Evolutionary conservation across 2,329 filamentous ascomycete species (phyloP).

Genomic region (Sclerotinia sclerotiorum): DNA sequence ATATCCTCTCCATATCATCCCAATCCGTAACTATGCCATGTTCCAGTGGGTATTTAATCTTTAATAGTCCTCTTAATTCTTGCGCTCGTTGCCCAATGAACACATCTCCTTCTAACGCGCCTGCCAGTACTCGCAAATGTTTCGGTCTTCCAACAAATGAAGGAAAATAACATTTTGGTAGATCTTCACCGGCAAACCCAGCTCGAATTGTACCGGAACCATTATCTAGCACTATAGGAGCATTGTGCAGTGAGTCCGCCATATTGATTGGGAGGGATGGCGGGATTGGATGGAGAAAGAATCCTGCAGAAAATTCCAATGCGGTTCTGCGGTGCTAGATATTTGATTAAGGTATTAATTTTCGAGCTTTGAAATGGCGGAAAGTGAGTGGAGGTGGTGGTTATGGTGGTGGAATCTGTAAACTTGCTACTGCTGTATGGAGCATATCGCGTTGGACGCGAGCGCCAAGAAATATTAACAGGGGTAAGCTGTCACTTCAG

Average conservation of each 20-base stretch:
- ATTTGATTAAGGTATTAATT: not conserved
- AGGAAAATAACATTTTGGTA: conserved; percentile 95
- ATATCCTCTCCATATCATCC: conserved; percentile 99
- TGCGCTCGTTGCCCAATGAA: conserved; percentile 92
- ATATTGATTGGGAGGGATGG: conserved; percentile 42
- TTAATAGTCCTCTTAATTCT: conserved; percentile 86
- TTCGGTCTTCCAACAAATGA: conserved; percentile 97
- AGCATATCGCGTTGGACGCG: conserved; percentile 17
- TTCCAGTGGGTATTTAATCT: conserved; percentile 93
- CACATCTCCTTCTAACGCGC: conserved; percentile 91
- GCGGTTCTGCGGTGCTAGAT: not conserved
- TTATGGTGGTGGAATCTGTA: conserved; percentile 16
- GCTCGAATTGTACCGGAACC: conserved; percentile 96
- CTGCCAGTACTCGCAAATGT: conserved; percentile 91
- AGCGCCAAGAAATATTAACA: conserved; percentile 23
- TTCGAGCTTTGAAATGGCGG: conserved; percentile 8
- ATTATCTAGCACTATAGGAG: conserved; percentile 98
- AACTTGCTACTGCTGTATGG: conserved; percentile 3
- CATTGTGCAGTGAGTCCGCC: conserved; percentile 83
- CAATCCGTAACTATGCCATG: conserved; percentile 98
- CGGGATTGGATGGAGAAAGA: not conserved
- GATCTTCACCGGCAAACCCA: conserved; percentile 92
- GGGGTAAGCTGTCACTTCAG: conserved; percentile 20
- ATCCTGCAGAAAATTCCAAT: not conserved
- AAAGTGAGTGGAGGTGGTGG: not conserved